Percentiles rank a stretch among this genome's conserved stretches.
phyloP scores from a whole-genome alignment of 352 stramenopile genomes.

The Phytophthora sojae region DNA sequence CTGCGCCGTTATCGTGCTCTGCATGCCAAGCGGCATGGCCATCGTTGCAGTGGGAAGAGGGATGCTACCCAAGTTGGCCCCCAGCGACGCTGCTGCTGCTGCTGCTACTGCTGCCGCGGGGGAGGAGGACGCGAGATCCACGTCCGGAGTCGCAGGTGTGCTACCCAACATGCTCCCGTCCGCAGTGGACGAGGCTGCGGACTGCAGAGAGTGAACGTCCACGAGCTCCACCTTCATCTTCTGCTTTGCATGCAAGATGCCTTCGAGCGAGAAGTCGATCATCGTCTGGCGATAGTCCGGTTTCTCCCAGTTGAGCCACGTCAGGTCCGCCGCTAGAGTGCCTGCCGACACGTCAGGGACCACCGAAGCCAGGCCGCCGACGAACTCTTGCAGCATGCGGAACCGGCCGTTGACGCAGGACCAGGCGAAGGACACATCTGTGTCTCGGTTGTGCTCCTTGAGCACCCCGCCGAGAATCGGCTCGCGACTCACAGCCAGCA shows the following conservation, averaged over 20 bases:
- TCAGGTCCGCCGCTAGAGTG: conserved; percentile 50
- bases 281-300: conserved; percentile 66
- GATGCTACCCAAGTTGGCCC: conserved; percentile 17
- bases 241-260: conserved; percentile 72
- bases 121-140: conserved; percentile 28
- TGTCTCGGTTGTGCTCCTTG: conserved; percentile 66
- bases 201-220: conserved; percentile 52
- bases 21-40: conserved; percentile 34
- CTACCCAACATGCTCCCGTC: conserved; percentile 12
- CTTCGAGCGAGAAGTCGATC: conserved; percentile 70
- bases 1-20: conserved; percentile 30
- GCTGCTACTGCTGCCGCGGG: background rate
- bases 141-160: conserved; percentile 16
- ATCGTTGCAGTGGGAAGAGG: conserved; percentile 22
- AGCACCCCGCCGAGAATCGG: conserved; percentile 59
- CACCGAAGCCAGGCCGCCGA: conserved; percentile 55
- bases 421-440: conserved; percentile 70
- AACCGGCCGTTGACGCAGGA: conserved; percentile 63
- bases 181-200: conserved; percentile 10
- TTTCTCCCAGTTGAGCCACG: conserved; percentile 70
- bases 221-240: conserved; percentile 72
- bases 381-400: conserved; percentile 62
- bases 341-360: conserved; percentile 45
- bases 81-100: conserved; percentile 13
- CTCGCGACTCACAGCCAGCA: conserved; percentile 51